Evolutionary conservation across 2,329 filamentous ascomycete genomes (phyloP), one percentile per base, ranked within the genome.

Genomic region (Cordyceps sp.): DNA sequence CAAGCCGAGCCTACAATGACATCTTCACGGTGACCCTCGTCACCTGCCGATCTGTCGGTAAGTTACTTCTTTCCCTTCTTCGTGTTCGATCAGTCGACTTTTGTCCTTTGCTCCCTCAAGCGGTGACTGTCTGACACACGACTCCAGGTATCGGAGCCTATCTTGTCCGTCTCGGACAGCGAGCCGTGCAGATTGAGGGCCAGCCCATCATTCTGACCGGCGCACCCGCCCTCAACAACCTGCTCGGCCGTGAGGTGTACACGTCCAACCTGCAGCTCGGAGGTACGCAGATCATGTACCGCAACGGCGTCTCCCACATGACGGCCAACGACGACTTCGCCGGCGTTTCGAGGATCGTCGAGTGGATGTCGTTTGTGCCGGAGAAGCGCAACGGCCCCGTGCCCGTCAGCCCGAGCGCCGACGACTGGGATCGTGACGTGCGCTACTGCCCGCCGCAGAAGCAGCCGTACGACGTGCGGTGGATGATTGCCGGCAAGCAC

Each of bases 281-380:
- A 75, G 90, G 90, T 46, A 98, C 90, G n/a, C 90, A 98, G 61
- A 98, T 98, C 70, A 98, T 98, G 90, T 96, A 98, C 74, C 86
- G 83, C 64, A 98, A 98, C 55, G 90, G 90, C 73, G 90, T 98
- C 26, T 96, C 90, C 16, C 90, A 98, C 66, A 88, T 96, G 82
- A 94, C 88, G 44, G 90, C 90, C 48, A 81, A 79, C 45, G 88
- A 98, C 50, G 90, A 98, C 62, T 96, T 98, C 47, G 86, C 88
- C 49, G 90, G 90, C 72, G 82, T 98, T 16, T 85, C 82, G 48
- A 92, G 92, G 69, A 96, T 98, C 52, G 84, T 96, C 31, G 80
- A 93, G 54, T 98, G 90, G 90, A 74, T 98, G 69, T 90, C 88
- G 3, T 98, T 85, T 49, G 81, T 98, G 20, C 90, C 90, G 18